Evolutionary conservation across 306 rosid genomes (phyloP).

Genomic region (Sesbania bispinosa): DNA sequence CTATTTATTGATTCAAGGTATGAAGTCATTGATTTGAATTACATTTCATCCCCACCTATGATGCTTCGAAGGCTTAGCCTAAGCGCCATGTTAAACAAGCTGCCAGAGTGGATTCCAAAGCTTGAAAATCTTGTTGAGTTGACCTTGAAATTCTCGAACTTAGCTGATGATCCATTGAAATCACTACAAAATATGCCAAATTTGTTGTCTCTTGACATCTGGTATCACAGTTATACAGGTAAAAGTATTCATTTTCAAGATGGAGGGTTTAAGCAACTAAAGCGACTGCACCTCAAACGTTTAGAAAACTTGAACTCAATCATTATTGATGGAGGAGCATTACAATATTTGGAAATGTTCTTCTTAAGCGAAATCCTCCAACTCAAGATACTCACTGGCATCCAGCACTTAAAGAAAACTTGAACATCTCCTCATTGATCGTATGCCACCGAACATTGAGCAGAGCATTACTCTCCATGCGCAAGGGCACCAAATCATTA

Average conservation of each 20-base stretch:
- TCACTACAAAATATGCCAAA: not conserved
- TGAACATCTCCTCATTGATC: no score
- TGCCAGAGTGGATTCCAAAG: not conserved
- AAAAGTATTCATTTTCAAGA: not conserved
- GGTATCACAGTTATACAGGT: rapidly evolving
- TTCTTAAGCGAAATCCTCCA: not conserved
- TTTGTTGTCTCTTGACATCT: not conserved
- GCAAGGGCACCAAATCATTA: not conserved
- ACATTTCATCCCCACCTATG: not conserved
- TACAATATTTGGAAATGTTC: not conserved
- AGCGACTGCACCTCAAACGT: rapidly evolving
- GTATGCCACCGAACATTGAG: not conserved
- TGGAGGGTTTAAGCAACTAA: not conserved
- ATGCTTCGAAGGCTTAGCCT: not conserved
- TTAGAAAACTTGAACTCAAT: not conserved
- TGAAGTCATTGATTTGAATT: not conserved
- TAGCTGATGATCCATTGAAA: not conserved
- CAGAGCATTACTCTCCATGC: not conserved
- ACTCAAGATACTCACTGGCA: not conserved
- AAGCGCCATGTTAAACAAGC: rapidly evolving
- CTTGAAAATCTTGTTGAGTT: not conserved
- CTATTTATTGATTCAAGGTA: rapidly evolving
- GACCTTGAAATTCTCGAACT: rapidly evolving
- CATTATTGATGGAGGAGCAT: not conserved
- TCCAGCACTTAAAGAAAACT: not conserved